Evolutionary conservation across 2,329 filamentous ascomycete genomes (phyloP).

Genomic region (Pseudopithomyces chartarum): DNA sequence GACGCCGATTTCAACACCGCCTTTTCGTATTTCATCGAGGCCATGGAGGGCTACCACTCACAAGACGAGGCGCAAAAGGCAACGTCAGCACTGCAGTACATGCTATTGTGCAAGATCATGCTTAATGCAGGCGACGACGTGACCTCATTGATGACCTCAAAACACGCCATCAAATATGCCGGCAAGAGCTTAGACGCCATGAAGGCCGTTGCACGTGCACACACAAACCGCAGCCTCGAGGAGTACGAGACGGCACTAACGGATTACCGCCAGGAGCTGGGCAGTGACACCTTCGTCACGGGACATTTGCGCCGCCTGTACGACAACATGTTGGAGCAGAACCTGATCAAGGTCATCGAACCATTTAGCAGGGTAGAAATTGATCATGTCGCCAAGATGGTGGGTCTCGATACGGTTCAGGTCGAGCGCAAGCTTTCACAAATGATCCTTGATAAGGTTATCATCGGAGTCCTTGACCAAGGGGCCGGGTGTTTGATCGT

Average conservation of each 20-base stretch:
- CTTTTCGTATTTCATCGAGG: constrained; percentile 99
- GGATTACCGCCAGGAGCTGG: constrained; percentile 90
- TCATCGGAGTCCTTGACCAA: constrained; percentile 95
- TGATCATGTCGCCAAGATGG: constrained; percentile 95
- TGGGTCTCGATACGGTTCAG: constrained; percentile 92
- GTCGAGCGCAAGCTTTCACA: constrained; percentile 98
- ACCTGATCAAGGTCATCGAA: constrained; percentile 99
- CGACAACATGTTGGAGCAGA: constrained; percentile 99
- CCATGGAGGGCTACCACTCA: constrained; percentile 92
- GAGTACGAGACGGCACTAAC: constrained; percentile 95
- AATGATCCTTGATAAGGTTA: constrained; percentile 99
- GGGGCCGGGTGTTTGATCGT: constrained; percentile 97
- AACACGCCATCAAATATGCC: constrained; percentile 95
- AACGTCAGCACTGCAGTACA: constrained; percentile 98
- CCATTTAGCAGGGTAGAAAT: constrained; percentile 98
- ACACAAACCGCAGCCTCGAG: constrained; percentile 92
- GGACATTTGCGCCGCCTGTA: constrained; percentile 95
- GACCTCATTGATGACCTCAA: constrained; percentile 90
- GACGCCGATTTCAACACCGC: constrained; percentile 99
- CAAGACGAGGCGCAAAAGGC: constrained; percentile 88
- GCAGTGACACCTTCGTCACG: constrained; percentile 92
- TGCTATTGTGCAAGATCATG: constrained; percentile 99
- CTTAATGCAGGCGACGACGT: constrained; percentile 96
- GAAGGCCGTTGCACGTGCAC: constrained; percentile 96
- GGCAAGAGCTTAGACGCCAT: constrained; percentile 96